Evolutionary conservation across 352 stramenopile genomes (phyloP), one percentile per base, ranked within the genome.

Genomic region (Phytophthora colocasiae): DNA sequence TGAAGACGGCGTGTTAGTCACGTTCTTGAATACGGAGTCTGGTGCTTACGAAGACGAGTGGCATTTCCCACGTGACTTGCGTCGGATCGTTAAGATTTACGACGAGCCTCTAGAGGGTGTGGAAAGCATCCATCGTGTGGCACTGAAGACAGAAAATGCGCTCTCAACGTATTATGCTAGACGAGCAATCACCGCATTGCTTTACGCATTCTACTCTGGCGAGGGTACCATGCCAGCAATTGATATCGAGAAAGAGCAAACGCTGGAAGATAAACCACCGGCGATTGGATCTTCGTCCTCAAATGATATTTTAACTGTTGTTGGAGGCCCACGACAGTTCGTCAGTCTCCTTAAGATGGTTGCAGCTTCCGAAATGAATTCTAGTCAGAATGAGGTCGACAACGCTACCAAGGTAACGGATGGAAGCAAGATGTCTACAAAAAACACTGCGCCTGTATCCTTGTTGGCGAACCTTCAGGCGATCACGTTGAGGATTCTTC

Each of bases 21-120:
- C 81, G 0, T 95, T 96, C 40, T 69, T 95, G 15, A 96, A 95
- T 61, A 93, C 84, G 0, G 89, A 96, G 48, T 94, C 86, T 11
- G 89, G 89, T 4, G 87, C 87, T 11, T 94, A 91, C 52, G 89
- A 96, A 67, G 87, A 95, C 36, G 83, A 95, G 63, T 95, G 81
- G 83, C 80, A 92, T 54, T 65, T 71, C 26, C 81, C 89, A 15
- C 86, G 78, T 44, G 77, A 95, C 61, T 81, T 95, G 41, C 78
- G 83, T n/a, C 81, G 89, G 4, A 84, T 94, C 54, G 89, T 81
- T 5, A 81, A 75, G 39, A 89, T 96, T 39, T 96, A 93, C 41
- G 85, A 96, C 41, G 87, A 96, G 61, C 67, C 75, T 4, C 58
- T 95, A 4, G 66, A 85, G 7, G 77, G 74, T 7, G 81, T 91